Conservation (phyloP, 805 yeast species). For the Wickerhamiella vanderwaltii region DNA sequence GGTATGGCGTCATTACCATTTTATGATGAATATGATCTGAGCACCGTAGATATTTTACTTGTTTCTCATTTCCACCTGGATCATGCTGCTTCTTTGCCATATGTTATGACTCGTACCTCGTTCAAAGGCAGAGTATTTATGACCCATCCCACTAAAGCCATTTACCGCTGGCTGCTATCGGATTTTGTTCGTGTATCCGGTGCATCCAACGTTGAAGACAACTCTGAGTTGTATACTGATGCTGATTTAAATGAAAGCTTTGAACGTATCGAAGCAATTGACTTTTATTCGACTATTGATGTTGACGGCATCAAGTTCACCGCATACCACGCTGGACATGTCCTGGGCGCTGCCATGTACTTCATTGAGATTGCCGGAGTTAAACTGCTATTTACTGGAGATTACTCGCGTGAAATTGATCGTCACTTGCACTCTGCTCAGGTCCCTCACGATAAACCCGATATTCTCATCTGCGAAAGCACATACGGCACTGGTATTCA, state of each 20-base stretch:
- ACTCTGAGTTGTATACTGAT: constrained; percentile 58
- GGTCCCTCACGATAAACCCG: constrained; percentile 71
- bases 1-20: constrained; percentile 89
- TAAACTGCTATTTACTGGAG: constrained; percentile 85
- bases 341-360: constrained; percentile 96
- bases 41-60: constrained; percentile 72
- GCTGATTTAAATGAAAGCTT: constrained; percentile 81
- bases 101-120: constrained; percentile 92
- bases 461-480: constrained; percentile 82
- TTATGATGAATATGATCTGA: constrained; percentile 86
- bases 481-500: constrained; percentile 98
- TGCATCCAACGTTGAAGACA: constrained; percentile 21
- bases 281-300: constrained; percentile 90
- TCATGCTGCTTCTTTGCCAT: constrained; percentile 96
- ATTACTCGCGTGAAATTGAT: constrained; percentile 89
- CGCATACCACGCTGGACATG: constrained; percentile 99
- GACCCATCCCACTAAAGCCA: constrained; percentile 99
- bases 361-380: constrained; percentile 89
- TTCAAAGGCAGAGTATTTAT: constrained; percentile 93
- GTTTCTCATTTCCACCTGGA: constrained; percentile 95
- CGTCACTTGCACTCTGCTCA: constrained; percentile 93
- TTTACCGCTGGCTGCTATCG: constrained; percentile 85
- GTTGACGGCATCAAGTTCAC: constrained; percentile 91
- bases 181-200: constrained; percentile 88
- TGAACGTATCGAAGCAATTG: constrained; percentile 84